Conservation (phyloP, 2,329 filamentous ascomycete genomes). For the Exophiala xenobiotica region DNA sequence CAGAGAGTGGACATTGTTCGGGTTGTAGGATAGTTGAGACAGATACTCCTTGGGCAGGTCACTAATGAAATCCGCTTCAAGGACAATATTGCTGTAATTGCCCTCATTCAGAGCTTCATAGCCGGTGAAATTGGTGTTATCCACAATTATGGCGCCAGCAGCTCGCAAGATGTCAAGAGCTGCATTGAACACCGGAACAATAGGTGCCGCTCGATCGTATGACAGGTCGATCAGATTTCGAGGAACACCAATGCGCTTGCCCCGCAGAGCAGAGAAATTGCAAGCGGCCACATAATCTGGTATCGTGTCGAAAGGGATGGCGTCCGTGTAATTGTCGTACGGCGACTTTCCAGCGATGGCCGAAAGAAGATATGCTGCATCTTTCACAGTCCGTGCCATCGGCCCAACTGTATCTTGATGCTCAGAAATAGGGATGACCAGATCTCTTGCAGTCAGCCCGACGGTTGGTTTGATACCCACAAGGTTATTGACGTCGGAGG, state of each 20-base stretch:
- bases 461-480: constrained; percentile 69
- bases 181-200: constrained; percentile 56
- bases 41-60: constrained; percentile 60
- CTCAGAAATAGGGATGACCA: constrained; percentile 63
- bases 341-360: constrained; percentile 57
- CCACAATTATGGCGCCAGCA: constrained; percentile 61
- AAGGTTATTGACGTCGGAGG: constrained; percentile 56
- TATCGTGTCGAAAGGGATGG: constrained; percentile 53
- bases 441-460: constrained; percentile 44
- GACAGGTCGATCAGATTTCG: constrained; percentile 54
- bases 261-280: constrained; percentile 52
- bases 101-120: constrained; percentile 39
- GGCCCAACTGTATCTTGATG: constrained; percentile 44
- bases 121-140: constrained; percentile 60
- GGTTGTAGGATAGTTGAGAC: constrained; percentile 56
- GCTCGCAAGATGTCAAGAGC: constrained; percentile 53
- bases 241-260: constrained; percentile 64
- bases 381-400: constrained; percentile 59
- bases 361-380: constrained; percentile 58
- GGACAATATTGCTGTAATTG: constrained; percentile 42
- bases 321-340: constrained; percentile 58
- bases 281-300: constrained; percentile 64
- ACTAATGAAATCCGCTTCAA: constrained; percentile 59
- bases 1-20: constrained; percentile 54
- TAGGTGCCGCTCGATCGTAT: constrained; percentile 35